phyloP scores from a whole-genome alignment of 78 protist species.

The Pigoraptor vietnamica region DNA sequence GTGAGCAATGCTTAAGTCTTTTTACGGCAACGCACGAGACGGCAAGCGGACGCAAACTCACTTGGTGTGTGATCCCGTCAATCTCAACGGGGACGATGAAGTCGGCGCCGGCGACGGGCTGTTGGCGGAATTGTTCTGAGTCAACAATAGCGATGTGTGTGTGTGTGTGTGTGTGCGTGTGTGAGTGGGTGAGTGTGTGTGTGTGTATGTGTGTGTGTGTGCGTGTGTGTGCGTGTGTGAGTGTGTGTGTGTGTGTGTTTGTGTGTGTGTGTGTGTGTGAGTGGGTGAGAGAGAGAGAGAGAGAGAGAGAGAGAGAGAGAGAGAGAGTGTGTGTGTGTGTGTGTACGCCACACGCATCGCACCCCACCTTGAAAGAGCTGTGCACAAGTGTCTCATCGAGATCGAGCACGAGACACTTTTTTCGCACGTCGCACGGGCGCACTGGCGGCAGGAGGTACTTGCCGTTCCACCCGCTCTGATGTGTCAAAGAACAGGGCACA shows the following conservation, averaged over 20 bases:
- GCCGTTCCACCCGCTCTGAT: neutral
- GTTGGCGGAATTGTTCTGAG: too few relatives aligned
- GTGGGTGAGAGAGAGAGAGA: neutral
- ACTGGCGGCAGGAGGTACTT: neutral
- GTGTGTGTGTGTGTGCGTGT: too few relatives aligned
- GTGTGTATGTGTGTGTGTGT: too few relatives aligned
- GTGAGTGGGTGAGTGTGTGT: too few relatives aligned
- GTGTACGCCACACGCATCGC: neutral
- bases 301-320: too few relatives aligned
- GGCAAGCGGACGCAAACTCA: neutral
- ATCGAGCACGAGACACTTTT: constrained; percentile 68
- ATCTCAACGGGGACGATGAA: constrained; percentile 63
- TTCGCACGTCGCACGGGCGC: neutral
- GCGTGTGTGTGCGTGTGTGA: too few relatives aligned
- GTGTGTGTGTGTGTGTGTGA: too few relatives aligned
- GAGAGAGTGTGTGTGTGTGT: too few relatives aligned
- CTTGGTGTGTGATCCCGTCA: constrained; percentile 52
- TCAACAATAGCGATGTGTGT: too few relatives aligned
- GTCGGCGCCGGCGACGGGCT: constrained; percentile 26
- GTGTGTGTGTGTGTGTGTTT: too few relatives aligned
- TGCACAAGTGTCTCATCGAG: constrained; percentile 92
- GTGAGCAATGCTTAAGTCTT: too few relatives aligned
- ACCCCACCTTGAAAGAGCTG: constrained; percentile 52
- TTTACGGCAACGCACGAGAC: too few relatives aligned
- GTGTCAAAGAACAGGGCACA: neutral